phyloP scores from a whole-genome alignment of 495 filamentous ascomycete species.

The Penicillium atrosanguineum region DNA sequence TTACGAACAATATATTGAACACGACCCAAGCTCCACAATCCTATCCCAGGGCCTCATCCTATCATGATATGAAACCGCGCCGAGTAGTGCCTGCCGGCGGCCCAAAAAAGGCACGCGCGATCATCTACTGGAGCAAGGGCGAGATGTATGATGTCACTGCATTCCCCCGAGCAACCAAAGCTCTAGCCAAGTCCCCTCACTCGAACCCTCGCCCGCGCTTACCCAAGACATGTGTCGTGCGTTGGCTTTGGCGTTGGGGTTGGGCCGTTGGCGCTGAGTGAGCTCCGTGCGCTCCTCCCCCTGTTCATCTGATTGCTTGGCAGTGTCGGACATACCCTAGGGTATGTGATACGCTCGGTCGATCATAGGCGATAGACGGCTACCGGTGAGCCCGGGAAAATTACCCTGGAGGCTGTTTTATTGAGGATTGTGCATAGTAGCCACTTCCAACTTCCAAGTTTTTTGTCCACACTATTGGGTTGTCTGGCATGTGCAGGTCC shows the following conservation, averaged over 20 bases:
- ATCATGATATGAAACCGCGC: slow-evolving; percentile 10
- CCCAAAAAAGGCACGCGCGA: slow-evolving; percentile 13
- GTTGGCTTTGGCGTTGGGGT: background rate
- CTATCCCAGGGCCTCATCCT: background rate
- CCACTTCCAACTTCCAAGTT: background rate
- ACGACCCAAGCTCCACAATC: slow-evolving; percentile 5
- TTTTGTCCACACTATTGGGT: slow-evolving; percentile 1
- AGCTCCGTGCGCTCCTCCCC: background rate
- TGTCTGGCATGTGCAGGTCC: slow-evolving; percentile 15
- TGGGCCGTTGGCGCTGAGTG: background rate
- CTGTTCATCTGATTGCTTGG: background rate
- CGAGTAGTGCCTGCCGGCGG: slow-evolving; percentile 12
- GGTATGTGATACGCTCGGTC: slow-evolving; percentile 12
- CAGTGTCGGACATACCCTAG: slow-evolving; percentile 8
- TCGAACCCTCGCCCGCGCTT: background rate
- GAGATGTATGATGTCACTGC: slow-evolving; percentile 16
- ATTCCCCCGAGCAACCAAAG: slow-evolving; percentile 6
- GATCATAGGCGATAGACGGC: background rate
- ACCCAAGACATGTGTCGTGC: slow-evolving; percentile 4
- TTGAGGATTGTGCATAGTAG: slow-evolving; percentile 12
- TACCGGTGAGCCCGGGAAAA: background rate
- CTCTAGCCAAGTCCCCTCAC: background rate
- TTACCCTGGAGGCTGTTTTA: slow-evolving; percentile 1
- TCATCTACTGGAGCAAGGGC: slow-evolving; percentile 16
- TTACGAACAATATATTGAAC: slow-evolving; percentile 17